Conservation (phyloP, 257 asterid genomes). For the Salvia hispanica region DNA sequence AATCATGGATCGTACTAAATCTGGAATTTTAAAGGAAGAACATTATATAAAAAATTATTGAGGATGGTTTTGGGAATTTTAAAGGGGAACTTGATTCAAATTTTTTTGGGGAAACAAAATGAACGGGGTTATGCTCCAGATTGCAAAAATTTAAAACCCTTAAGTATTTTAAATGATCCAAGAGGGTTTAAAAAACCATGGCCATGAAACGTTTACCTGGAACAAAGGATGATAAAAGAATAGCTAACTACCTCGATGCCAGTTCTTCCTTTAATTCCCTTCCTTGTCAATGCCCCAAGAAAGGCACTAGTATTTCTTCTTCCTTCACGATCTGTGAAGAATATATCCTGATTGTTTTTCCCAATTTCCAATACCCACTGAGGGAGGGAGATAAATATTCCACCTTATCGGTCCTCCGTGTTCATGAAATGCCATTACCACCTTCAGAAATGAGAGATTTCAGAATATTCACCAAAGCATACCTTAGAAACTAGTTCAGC, state of each 20-base stretch:
- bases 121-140: neutral
- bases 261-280: conserved; percentile 73
- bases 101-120: neutral
- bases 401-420: conserved; percentile 66
- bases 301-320: conserved; percentile 73
- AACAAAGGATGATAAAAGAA: conserved; percentile 19
- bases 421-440: conserved; percentile 76
- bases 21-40: neutral
- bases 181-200: conserved; percentile 9
- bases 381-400: conserved; percentile 64
- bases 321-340: conserved; percentile 80
- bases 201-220: neutral
- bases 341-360: conserved; percentile 69
- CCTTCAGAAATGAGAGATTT: conserved; percentile 43
- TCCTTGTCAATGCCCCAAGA: conserved; percentile 82
- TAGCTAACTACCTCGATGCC: conserved; percentile 61
- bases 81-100: neutral
- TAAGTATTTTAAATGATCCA: neutral
- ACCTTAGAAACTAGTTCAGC: neutral
- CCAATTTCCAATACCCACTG: conserved; percentile 84
- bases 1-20: conserved; percentile 13
- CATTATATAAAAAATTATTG: neutral
- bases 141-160: neutral
- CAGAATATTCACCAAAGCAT: conserved; percentile 19
- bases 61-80: neutral